Conservation (phyloP, 1,284 basidiomycete genomes). For the Hemileia vastatrix region DNA sequence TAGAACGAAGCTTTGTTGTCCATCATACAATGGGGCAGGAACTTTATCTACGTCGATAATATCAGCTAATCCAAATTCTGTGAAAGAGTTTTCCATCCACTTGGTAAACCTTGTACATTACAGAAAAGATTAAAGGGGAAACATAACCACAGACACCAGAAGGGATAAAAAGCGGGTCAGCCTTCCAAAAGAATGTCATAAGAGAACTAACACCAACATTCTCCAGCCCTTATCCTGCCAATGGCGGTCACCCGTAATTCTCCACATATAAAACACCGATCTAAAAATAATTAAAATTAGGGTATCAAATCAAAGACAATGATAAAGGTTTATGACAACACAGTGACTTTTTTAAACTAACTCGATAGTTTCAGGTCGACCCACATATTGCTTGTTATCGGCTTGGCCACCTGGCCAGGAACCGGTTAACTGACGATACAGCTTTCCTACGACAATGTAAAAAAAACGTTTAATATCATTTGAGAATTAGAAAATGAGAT, state of each 20-base stretch:
- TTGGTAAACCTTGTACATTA: constrained; percentile 38
- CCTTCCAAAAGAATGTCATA: too few relatives aligned
- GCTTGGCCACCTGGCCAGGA: too few relatives aligned
- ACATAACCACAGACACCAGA: background rate
- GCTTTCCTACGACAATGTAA: constrained; percentile 41
- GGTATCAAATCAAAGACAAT: too few relatives aligned
- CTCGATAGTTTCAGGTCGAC: constrained; percentile 54
- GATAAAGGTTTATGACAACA: too few relatives aligned
- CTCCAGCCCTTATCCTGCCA: constrained; percentile 52
- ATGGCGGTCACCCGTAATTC: constrained; percentile 51
- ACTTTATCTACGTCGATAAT: constrained; percentile 46
- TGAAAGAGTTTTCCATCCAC: constrained; percentile 48
- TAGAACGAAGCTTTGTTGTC: constrained; percentile 52
- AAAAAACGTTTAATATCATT: background rate
- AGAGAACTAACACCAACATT: constrained; percentile 49
- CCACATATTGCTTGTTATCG: constrained; percentile 40
- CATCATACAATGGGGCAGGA: constrained; percentile 40
- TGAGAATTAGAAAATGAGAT: background rate
- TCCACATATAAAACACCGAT: constrained; percentile 50
- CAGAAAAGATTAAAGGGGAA: background rate
- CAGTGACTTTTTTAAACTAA: constrained; percentile 25
- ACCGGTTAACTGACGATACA: constrained; percentile 37
- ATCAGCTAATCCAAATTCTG: constrained; percentile 40
- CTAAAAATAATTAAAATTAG: too few relatives aligned
- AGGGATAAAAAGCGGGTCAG: background rate